Conservation (phyloP, 805 yeast genomes). For the Candida palmyrensis region DNA sequence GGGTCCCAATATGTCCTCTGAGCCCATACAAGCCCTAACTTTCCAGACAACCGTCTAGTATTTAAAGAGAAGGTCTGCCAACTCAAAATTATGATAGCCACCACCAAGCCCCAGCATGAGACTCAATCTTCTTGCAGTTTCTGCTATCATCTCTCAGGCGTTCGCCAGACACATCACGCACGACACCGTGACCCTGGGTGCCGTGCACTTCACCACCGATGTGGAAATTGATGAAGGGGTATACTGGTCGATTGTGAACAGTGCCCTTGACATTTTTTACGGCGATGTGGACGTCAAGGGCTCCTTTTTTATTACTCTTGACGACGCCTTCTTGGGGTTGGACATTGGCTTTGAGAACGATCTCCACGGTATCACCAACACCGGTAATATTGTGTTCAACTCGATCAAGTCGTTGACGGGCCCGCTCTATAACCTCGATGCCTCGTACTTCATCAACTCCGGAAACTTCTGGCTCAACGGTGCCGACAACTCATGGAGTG, state of each 20-base stretch:
- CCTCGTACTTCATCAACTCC: slow-evolving; percentile 14
- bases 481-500: slow-evolving; percentile 12
- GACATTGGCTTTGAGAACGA: slow-evolving; percentile 12
- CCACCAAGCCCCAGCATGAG: too few species aligned
- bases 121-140: neutral
- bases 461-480: slow-evolving; percentile 21
- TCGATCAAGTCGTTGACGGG: slow-evolving; percentile 12
- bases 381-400: slow-evolving; percentile 21
- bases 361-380: slow-evolving; percentile 8
- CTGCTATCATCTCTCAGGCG: neutral
- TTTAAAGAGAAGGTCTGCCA: too few species aligned
- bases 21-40: too few species aligned
- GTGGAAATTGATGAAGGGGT: slow-evolving; percentile 14
- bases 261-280: slow-evolving; percentile 14
- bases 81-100: too few species aligned
- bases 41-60: too few species aligned
- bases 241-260: slow-evolving; percentile 22
- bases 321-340: slow-evolving; percentile 11
- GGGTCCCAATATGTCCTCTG: too few species aligned
- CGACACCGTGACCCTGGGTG: slow-evolving; percentile 1
- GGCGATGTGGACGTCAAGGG: slow-evolving; percentile 19
- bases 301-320: slow-evolving; percentile 18
- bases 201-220: slow-evolving; percentile 1
- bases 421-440: slow-evolving; percentile 14
- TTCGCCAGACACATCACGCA: neutral